Base-by-base conservation (phyloP, 371 early-diverging fungal genomes). In the Mortierella polycephala region DNA sequence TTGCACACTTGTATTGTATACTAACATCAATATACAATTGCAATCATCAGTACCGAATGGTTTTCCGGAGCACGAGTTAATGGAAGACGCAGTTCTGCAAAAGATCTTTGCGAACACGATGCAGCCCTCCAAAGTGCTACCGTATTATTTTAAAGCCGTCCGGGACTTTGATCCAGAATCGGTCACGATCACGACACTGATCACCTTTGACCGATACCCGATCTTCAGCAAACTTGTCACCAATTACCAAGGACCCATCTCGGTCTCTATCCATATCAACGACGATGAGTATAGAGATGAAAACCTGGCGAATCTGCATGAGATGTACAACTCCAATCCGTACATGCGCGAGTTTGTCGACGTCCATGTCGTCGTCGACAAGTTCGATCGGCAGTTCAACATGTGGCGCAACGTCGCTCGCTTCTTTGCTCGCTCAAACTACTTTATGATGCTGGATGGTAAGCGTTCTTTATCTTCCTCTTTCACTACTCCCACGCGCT, bases 401-500 rank as follows among this genome's bases (percentile, higher is more conserved):
- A 84, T 88, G 87, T 91, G 91, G 91, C 83, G 90, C 13, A 91
- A 91, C 54, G 85, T 91, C 13, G 91, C 91, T 49, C 83, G 88
- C 64, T 82, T 91, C 51, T 91, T 90, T 83, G 86, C 90, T 3
- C 83, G 89, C 6, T 85, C 91, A 18, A 87, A 90, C 59, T 90
- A 84, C 63, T 81, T 91, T 60, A 86, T 90, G 88, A 88, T 88
- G 89, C 74, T 91, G 46, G 91, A 91, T 74, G 74, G 67, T 67
- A 59, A 41, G 51, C 1, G 5, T 9, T 40, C 30, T 30, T 4
- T 30, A 30, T 30, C 30, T 30, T 30, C 30, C 30, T 30, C 30
- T 30, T 4, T 30, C 30, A 30, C 30, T 30, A 30, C 30, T 4
- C 30, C 4, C 30, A 30, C 30, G 11, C 20, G 4, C 51, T 18